Evolutionary conservation across 2,329 filamentous ascomycete species (phyloP).

Genomic region (Colletotrichum costaricense): DNA sequence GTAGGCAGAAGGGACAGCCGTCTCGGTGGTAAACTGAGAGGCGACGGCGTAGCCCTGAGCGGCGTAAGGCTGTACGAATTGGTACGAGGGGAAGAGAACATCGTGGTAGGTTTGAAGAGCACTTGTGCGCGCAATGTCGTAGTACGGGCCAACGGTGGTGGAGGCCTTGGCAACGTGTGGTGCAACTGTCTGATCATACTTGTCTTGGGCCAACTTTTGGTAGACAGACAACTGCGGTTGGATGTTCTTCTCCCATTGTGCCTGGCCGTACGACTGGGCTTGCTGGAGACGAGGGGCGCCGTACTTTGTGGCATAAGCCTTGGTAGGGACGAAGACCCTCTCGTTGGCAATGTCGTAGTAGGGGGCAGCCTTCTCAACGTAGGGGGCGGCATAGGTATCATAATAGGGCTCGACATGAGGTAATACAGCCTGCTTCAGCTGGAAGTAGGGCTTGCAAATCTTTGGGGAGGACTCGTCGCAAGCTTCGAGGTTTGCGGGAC

Average conservation of each 20-base stretch:
- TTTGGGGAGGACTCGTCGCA: constrained; percentile 77
- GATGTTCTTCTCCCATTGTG: constrained; percentile 83
- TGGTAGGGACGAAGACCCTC: constrained; percentile 75
- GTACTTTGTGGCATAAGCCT: constrained; percentile 75
- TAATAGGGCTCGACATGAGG: constrained; percentile 91
- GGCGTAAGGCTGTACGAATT: constrained; percentile 79
- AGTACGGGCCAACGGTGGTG: constrained; percentile 76
- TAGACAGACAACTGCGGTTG: constrained; percentile 79
- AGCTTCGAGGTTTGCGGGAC: constrained; percentile 76
- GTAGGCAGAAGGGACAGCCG: constrained; percentile 77
- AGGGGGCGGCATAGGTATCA: constrained; percentile 83
- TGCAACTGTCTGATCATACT: constrained; percentile 78
- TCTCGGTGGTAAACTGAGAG: constrained; percentile 74
- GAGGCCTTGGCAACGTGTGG: constrained; percentile 77
- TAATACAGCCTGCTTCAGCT: constrained; percentile 69
- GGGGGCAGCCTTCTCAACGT: constrained; percentile 80
- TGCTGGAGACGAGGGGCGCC: constrained; percentile 79
- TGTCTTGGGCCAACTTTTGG: constrained; percentile 67
- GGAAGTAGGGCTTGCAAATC: constrained; percentile 87
- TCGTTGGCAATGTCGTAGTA: constrained; percentile 76
- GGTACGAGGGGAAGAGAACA: constrained; percentile 80
- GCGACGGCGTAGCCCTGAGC: constrained; percentile 74
- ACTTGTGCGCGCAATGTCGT: constrained; percentile 71
- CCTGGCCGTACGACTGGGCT: constrained; percentile 72
- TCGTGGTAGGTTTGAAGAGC: constrained; percentile 77